Percentiles rank a stretch among this genome's conserved stretches.
phyloP scores from a whole-genome alignment of 2,329 filamentous ascomycete genomes.

The Fusarium irregulare region DNA sequence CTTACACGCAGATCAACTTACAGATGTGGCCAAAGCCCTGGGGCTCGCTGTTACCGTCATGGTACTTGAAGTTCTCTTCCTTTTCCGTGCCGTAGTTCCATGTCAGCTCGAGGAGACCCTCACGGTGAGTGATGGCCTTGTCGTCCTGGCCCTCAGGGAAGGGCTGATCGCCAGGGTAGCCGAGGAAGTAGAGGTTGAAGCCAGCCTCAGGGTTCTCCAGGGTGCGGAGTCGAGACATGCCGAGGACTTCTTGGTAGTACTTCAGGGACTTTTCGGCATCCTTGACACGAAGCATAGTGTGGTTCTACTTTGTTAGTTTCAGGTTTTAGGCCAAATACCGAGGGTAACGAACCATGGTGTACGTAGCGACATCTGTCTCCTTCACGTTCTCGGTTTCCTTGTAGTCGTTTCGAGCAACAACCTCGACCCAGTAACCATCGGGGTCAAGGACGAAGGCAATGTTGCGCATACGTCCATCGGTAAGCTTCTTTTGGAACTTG shows the following conservation, averaged over 20 bases:
- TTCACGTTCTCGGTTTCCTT: conserved; percentile 78
- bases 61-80: conserved; percentile 84
- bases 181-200: conserved; percentile 95
- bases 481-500: conserved; percentile 93
- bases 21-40: conserved; percentile 97
- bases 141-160: conserved; percentile 56
- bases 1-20: conserved; percentile 54
- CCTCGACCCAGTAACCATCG: conserved; percentile 88
- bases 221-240: conserved; percentile 85
- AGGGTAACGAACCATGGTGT: conserved; percentile 69
- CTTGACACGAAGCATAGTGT: conserved; percentile 96
- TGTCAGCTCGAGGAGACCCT: conserved; percentile 90
- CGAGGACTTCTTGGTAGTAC: conserved; percentile 87
- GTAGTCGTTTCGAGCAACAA: conserved; percentile 77
- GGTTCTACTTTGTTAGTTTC: conserved; percentile 66
- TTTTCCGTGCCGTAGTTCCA: conserved; percentile 89
- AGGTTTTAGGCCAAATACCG: neutral
- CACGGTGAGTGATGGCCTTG: conserved; percentile 71
- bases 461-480: conserved; percentile 85
- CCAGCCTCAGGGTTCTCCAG: conserved; percentile 74
- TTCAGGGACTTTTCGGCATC: conserved; percentile 77
- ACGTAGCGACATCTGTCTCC: conserved; percentile 78
- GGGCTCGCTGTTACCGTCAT: conserved; percentile 90
- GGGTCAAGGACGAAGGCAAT: conserved; percentile 94
- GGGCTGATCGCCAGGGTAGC: conserved; percentile 73